A percentile compares a stretch with the other conserved stretches of the same genome.
phyloP scores from a whole-genome alignment of 1,284 basidiomycete species.

The Sporisorium scitamineum region DNA sequence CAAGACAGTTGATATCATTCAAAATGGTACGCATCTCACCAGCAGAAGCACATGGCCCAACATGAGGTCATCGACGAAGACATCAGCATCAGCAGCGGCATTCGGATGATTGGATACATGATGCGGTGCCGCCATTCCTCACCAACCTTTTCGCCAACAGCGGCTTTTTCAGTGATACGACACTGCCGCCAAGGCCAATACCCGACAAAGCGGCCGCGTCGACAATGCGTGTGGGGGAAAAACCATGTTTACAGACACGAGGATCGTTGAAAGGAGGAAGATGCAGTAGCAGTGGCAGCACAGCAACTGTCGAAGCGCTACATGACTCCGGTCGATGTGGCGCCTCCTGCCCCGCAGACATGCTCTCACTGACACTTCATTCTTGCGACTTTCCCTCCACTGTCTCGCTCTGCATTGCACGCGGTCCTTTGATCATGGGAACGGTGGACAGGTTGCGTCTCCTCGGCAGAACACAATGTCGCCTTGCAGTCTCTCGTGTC shows the following conservation, averaged over 20 bases:
- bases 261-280: slow-evolving; percentile 19
- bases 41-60: slow-evolving; percentile 17
- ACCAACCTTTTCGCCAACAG: slow-evolving; percentile 18
- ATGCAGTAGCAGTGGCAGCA: slow-evolving; percentile 17
- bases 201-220: slow-evolving; percentile 19
- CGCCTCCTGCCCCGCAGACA: background rate
- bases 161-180: slow-evolving; percentile 26
- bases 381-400: slow-evolving; percentile 15
- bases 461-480: slow-evolving; percentile 47
- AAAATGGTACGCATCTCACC: slow-evolving; percentile 60
- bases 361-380: slow-evolving; percentile 20
- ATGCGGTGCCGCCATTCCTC: slow-evolving; percentile 24
- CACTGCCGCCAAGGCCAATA: slow-evolving; percentile 27
- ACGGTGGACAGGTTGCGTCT: slow-evolving; percentile 11
- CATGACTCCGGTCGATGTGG: slow-evolving; percentile 4
- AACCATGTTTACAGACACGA: slow-evolving; percentile 5
- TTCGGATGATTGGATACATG: slow-evolving; percentile 22
- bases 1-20: slow-evolving; percentile 49
- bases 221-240: slow-evolving; percentile 19
- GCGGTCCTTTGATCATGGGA: slow-evolving; percentile 27
- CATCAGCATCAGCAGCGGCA: slow-evolving; percentile 5
- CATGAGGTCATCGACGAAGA: slow-evolving; percentile 18
- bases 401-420: slow-evolving; percentile 33
- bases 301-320: slow-evolving; percentile 1
- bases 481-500: slow-evolving; percentile 17